phyloP scores from a whole-genome alignment of 2,329 filamentous ascomycete species.

The Arthrinium puccinioides region DNA sequence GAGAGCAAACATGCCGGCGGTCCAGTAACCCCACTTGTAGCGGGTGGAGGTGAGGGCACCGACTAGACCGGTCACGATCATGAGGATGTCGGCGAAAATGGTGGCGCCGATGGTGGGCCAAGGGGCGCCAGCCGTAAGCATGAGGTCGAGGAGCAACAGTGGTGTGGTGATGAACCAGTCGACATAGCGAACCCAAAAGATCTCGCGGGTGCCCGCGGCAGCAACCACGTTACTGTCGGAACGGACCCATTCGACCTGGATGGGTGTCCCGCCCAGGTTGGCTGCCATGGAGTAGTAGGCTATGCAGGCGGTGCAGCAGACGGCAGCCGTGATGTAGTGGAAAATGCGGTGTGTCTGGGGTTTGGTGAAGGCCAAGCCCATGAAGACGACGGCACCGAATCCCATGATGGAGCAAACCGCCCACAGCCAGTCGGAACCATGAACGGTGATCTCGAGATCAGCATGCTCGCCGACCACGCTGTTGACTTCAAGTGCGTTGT shows the following conservation, averaged over 20 bases:
- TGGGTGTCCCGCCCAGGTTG: conserved; percentile 55
- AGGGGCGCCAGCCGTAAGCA: conserved; percentile 57
- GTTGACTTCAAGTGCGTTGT: conserved; percentile 34
- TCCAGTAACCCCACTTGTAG: conserved; percentile 65
- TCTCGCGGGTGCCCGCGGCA: conserved; percentile 46
- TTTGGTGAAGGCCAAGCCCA: conserved; percentile 44
- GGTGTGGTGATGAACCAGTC: conserved; percentile 59
- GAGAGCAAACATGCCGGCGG: conserved; percentile 46
- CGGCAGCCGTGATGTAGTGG: conserved; percentile 55
- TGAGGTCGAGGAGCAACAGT: conserved; percentile 52
- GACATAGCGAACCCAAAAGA: conserved; percentile 62
- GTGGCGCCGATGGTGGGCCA: conserved; percentile 57
- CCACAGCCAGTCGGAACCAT: conserved; percentile 57
- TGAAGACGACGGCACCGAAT: conserved; percentile 42
- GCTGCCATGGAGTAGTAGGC: conserved; percentile 63
- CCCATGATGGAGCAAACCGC: conserved; percentile 54
- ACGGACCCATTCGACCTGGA: conserved; percentile 50
- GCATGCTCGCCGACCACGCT: conserved; percentile 38
- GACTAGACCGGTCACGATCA: conserved; percentile 61
- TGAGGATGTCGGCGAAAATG: conserved; percentile 55
- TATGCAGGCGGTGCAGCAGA: conserved; percentile 52
- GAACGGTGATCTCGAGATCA: conserved; percentile 50
- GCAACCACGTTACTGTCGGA: conserved; percentile 33
- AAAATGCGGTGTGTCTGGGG: conserved; percentile 50
- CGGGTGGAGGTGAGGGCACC: conserved; percentile 53